Conservation (phyloP, 2,329 filamentous ascomycete genomes). For the Davidsoniella australis region DNA sequence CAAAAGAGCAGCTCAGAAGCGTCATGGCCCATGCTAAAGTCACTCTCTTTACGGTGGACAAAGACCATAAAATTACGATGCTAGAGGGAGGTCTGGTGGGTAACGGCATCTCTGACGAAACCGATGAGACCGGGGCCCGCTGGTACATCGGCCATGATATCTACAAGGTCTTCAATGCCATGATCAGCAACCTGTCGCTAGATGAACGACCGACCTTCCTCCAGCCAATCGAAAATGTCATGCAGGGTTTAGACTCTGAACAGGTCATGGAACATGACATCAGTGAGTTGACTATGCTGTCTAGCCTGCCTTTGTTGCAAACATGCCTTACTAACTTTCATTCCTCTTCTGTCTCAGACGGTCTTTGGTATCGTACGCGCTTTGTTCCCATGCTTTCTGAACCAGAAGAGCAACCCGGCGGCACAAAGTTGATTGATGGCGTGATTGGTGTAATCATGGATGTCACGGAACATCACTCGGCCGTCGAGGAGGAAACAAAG, state of each 20-base stretch:
- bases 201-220: constrained; percentile 33
- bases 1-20: constrained; percentile 51
- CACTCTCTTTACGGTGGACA: constrained; percentile 57
- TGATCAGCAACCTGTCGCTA: constrained; percentile 26
- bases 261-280: constrained; percentile 48
- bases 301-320: neutral
- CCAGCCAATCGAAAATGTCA: constrained; percentile 47
- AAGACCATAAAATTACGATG: constrained; percentile 43
- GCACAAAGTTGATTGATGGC: constrained; percentile 39
- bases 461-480: constrained; percentile 52
- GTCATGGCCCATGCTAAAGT: constrained; percentile 61
- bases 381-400: constrained; percentile 49
- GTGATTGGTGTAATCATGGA: constrained; percentile 70
- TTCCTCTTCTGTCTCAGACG: constrained; percentile 22
- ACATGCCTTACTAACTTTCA: constrained; percentile 2
- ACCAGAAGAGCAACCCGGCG: no score
- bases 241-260: constrained; percentile 37
- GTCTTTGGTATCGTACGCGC: constrained; percentile 54
- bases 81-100: constrained; percentile 51
- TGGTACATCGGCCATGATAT: constrained; percentile 44
- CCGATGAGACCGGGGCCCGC: constrained; percentile 22
- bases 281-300: constrained; percentile 20
- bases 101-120: constrained; percentile 24
- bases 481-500: constrained; percentile 44
- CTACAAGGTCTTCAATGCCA: constrained; percentile 42